These are phyloP conservation scores for Penicillium daleae DNA, from an alignment of 495 filamentous ascomycete genomes.

Conservation along the genomic window DNA sequence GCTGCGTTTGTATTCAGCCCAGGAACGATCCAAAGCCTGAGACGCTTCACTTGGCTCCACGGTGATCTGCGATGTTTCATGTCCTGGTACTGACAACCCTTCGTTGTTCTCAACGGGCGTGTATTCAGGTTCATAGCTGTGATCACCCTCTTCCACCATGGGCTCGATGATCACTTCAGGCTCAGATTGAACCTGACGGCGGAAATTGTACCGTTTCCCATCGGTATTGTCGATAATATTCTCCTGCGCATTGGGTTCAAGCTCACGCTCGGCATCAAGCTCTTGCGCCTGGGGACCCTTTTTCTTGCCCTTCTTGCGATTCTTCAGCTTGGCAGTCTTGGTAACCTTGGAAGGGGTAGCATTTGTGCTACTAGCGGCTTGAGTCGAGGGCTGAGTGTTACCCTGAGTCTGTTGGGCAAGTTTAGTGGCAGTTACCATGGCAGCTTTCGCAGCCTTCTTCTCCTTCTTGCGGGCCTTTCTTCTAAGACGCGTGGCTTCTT, in stretches of 20 bases:
- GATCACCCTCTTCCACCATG: neutral
- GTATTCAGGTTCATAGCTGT: neutral
- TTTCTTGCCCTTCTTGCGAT: constrained; percentile 7
- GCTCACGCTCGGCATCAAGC: neutral
- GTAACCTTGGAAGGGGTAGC: neutral
- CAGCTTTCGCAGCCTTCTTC: constrained; percentile 19
- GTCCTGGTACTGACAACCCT: neutral
- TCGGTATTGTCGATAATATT: neutral
- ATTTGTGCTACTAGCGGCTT: neutral
- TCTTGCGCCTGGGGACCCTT: neutral
- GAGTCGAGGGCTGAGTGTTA: neutral
- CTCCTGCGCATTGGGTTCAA: neutral
- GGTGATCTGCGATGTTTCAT: neutral
- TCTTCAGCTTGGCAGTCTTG: neutral
- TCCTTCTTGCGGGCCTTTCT: constrained; percentile 28
- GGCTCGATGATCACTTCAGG: neutral
- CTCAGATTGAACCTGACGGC: neutral
- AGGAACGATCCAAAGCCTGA: neutral
- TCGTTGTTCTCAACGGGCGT: neutral
- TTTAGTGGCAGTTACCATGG: neutral
- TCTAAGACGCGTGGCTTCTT: constrained; percentile 17
- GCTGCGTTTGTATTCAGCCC: neutral
- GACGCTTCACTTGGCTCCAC: neutral
- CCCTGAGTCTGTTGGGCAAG: neutral
- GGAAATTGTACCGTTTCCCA: constrained; percentile 6